Conservation (phyloP, 345 rosid genomes). For the Pugionium dolabratum region DNA sequence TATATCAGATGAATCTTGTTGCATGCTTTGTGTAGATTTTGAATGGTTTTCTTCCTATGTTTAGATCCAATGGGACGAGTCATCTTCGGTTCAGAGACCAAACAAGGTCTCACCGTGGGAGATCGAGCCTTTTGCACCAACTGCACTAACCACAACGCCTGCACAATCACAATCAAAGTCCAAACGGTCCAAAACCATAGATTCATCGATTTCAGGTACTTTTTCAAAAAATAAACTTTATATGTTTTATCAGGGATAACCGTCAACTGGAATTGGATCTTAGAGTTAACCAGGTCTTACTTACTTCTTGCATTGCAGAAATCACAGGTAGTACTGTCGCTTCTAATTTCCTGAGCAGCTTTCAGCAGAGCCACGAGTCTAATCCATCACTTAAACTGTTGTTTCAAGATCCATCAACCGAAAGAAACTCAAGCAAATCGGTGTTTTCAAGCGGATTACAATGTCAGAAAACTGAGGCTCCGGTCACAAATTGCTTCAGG, state of each 20-base stretch:
- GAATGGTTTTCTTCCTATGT: conserved; percentile 10
- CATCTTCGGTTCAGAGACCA: conserved; percentile 68
- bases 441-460: conserved; percentile 28
- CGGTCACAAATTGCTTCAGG: conserved; percentile 48
- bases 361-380: conserved; percentile 40
- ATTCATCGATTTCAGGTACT: conserved; percentile 52
- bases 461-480: conserved; percentile 43
- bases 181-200: conserved; percentile 59
- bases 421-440: conserved; percentile 46
- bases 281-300: no score
- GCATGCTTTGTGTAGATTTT: background rate
- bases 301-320: conserved; percentile 34
- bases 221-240: background rate
- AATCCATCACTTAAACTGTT: conserved; percentile 24
- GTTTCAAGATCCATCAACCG: conserved; percentile 46
- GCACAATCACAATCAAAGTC: conserved; percentile 52
- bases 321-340: conserved; percentile 35
- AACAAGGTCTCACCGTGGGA: conserved; percentile 85
- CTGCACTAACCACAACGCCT: conserved; percentile 38
- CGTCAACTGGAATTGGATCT: no score
- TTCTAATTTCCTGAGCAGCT: no score
- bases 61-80: conserved; percentile 84
- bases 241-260: no score
- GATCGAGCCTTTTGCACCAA: conserved; percentile 59
- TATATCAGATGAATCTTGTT: conserved; percentile 12